Evolutionary conservation across 768 basidiomycete genomes (phyloP).

Genomic region (Suillus subalutaceus): DNA sequence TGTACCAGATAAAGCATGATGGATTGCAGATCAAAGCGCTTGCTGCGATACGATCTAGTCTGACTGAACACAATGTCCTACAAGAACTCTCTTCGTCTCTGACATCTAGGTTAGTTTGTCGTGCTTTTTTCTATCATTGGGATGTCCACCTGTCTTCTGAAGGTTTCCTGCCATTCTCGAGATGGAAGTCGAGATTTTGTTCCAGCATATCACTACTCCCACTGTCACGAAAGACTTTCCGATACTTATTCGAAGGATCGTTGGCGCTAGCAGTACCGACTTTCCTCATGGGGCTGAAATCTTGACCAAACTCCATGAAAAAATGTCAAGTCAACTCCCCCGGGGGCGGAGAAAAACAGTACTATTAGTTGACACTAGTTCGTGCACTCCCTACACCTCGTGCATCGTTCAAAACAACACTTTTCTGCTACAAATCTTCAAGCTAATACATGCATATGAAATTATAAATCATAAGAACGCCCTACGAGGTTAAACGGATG

Average conservation of each 20-base stretch:
- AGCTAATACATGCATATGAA: too few relatives aligned
- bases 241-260: constrained; percentile 7
- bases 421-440: too few relatives aligned
- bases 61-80: constrained; percentile 25
- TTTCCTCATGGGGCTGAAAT: constrained; percentile 15
- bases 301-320: constrained; percentile 9
- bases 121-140: too few relatives aligned
- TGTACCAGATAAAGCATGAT: constrained; percentile 19
- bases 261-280: background rate
- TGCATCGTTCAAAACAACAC: too few relatives aligned
- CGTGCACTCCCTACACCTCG: too few relatives aligned
- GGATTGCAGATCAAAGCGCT: constrained; percentile 24
- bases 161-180: constrained; percentile 12
- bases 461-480: too few relatives aligned
- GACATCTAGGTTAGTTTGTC: constrained; percentile 23
- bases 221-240: constrained; percentile 7
- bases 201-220: constrained; percentile 7
- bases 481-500: too few relatives aligned
- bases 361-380: too few relatives aligned
- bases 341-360: too few relatives aligned
- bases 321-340: constrained; percentile 4
- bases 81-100: constrained; percentile 27
- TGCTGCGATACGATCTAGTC: constrained; percentile 16
- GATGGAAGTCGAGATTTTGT: constrained; percentile 7
- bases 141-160: background rate